Base-by-base conservation (phyloP, 2,329 filamentous ascomycete species). In the Anthostomella pinea region DNA sequence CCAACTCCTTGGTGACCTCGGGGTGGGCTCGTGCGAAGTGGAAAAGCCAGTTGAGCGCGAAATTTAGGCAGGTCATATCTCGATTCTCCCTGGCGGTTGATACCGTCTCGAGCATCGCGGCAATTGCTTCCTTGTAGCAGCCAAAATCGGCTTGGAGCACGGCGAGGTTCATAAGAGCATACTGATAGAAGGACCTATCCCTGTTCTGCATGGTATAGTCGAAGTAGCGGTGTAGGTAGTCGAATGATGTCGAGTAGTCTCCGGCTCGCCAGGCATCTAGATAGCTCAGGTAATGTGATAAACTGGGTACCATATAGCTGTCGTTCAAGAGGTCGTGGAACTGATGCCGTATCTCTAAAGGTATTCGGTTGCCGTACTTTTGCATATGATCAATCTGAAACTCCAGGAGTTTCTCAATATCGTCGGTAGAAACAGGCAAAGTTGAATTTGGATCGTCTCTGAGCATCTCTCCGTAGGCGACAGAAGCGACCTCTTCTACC, bases 71-170 rank as follows among this genome's bases (percentile, higher is more conserved):
- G 4, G 79, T 82, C 71, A 88, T 87, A 57, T 98, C 93, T 48
- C 89, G 83, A 50, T 94, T 95, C 62, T 97, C 93, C 44, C 91
- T 74, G 1, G 93, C 93, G n/a, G 89, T 95, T 0, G 90, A 83
- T 21, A 98, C 89, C 0, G 91, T 90, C 61, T 97, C 93, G 27
- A 95, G 81, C 81, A 98, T 95, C 9, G 91, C 87, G 8, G 87
- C 79, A n/a, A 97, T 77, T 5, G 91, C 91, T 64, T 97, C 90
- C 25, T 80, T 77, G 59, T 89, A 83, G 57, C 87, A 95, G 30
- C 90, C 90, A 67, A 97, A 97, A 60, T 97, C 93, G 11, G 90
- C 87, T 57, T 98, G 91, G 4, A 97, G 75, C 21, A 96, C 87
- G 3, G 90, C 91, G 40, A 96, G 76, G 56, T 96, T 96, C 57